phyloP scores from a whole-genome alignment of 2,329 filamentous ascomycete species.

The Coniochaeta sp. region DNA sequence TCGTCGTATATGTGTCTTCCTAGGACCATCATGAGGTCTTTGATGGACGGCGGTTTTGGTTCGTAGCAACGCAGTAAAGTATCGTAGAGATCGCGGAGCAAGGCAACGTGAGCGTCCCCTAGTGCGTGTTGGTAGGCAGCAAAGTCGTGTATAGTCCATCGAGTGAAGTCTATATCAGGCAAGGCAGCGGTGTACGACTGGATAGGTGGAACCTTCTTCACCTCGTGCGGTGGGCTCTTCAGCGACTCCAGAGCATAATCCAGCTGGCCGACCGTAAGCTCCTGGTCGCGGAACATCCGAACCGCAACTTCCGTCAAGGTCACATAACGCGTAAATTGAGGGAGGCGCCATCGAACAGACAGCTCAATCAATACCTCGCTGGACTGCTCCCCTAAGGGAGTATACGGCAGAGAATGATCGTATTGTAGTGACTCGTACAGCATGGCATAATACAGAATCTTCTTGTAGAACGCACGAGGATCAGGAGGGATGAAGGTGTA shows the following conservation, averaged over 20 bases:
- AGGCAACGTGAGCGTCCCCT: slow-evolving; percentile 65
- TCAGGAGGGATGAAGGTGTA: slow-evolving; percentile 90
- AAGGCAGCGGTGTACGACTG: slow-evolving; percentile 43
- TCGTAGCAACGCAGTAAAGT: slow-evolving; percentile 86
- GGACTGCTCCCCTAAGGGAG: slow-evolving; percentile 66
- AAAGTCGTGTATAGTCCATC: slow-evolving; percentile 64
- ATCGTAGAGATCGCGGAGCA: slow-evolving; percentile 82
- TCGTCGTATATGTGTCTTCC: slow-evolving; percentile 78
- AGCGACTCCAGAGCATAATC: slow-evolving; percentile 77
- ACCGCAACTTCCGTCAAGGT: slow-evolving; percentile 77
- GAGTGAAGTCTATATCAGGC: slow-evolving; percentile 47
- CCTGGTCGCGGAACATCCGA: slow-evolving; percentile 77
- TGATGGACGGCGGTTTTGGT: slow-evolving; percentile 74
- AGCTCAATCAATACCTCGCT: slow-evolving; percentile 79
- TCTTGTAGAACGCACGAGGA: slow-evolving; percentile 73
- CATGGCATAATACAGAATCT: slow-evolving; percentile 71
- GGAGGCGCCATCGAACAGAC: slow-evolving; percentile 81
- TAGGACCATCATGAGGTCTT: slow-evolving; percentile 70
- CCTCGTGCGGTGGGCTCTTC: slow-evolving; percentile 62
- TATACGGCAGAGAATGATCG: slow-evolving; percentile 38
- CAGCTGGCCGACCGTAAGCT: slow-evolving; percentile 72
- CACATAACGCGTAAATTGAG: slow-evolving; percentile 71
- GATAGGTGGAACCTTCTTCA: slow-evolving; percentile 54
- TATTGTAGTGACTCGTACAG: slow-evolving; percentile 53
- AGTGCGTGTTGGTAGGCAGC: slow-evolving; percentile 69